Evolutionary conservation across 2,329 filamentous ascomycete genomes (phyloP).

Genomic region (Pseudofabraea citricarpa): DNA sequence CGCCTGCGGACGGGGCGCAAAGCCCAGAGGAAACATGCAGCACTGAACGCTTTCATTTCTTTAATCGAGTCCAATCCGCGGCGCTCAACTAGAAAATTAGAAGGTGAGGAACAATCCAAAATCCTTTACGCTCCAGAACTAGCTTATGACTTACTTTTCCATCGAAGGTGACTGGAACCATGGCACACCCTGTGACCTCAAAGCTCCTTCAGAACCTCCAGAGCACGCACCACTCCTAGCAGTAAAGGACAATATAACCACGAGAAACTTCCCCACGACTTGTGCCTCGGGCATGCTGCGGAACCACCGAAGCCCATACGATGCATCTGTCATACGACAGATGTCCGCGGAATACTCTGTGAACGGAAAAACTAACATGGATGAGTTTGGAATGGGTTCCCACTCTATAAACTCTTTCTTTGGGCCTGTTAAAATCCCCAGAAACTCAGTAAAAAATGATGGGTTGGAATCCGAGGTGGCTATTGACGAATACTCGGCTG

Average conservation of each 20-base stretch:
- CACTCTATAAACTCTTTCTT: constrained; percentile 66
- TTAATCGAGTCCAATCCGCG: not conserved
- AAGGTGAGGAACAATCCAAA: too few relatives aligned
- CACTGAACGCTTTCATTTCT: constrained; percentile 9
- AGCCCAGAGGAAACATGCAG: too few relatives aligned
- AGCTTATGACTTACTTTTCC: too few relatives aligned
- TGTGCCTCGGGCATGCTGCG: constrained; percentile 74
- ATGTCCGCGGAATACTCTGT: constrained; percentile 61
- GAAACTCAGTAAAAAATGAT: constrained; percentile 11
- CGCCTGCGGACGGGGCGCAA: not conserved
- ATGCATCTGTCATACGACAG: constrained; percentile 73
- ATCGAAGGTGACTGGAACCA: too few relatives aligned
- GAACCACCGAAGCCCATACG: constrained; percentile 70
- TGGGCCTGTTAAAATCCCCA: constrained; percentile 50
- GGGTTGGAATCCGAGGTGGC: not conserved
- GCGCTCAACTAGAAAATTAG: not conserved
- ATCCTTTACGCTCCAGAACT: too few relatives aligned
- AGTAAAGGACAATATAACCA: constrained; percentile 76
- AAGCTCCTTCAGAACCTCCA: not conserved
- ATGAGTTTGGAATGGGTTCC: constrained; percentile 95
- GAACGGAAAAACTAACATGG: constrained; percentile 83
- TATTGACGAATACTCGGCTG: constrained; percentile 53
- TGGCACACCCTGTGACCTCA: too few relatives aligned
- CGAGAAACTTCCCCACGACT: constrained; percentile 64
- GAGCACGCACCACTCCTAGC: too few relatives aligned